phyloP scores from a whole-genome alignment of 2,329 filamentous ascomycete genomes.

The Aspergillus aculeatus region DNA sequence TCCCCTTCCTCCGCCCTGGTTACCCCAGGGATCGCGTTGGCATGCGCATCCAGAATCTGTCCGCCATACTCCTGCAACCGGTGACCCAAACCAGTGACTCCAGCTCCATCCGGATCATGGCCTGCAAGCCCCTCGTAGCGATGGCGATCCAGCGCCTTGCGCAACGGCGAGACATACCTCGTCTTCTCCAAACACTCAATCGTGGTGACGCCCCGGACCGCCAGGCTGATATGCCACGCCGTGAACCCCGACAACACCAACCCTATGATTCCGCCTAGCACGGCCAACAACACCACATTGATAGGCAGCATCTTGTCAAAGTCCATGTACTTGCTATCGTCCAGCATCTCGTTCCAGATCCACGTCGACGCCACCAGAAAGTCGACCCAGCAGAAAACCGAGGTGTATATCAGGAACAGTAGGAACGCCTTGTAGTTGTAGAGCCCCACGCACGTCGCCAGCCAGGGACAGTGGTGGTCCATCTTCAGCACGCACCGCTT shows the following conservation, averaged over 20 bases:
- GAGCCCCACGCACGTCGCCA: conserved; percentile 91
- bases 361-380: conserved; percentile 76
- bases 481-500: conserved; percentile 95
- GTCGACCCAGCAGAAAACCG: conserved; percentile 76
- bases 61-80: conserved; percentile 64
- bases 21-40: conserved; percentile 76
- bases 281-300: conserved; percentile 84
- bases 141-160: conserved; percentile 66
- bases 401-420: conserved; percentile 86
- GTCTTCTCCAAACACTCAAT: conserved; percentile 97
- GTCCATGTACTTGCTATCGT: conserved; percentile 68
- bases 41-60: conserved; percentile 76
- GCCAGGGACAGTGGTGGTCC: conserved; percentile 99
- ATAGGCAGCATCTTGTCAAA: conserved; percentile 68
- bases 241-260: conserved; percentile 88
- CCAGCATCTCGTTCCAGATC: conserved; percentile 81
- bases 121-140: conserved; percentile 53
- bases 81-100: conserved; percentile 33
- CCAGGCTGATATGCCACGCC: conserved; percentile 83
- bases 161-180: conserved; percentile 79
- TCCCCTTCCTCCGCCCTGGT: conserved; percentile 82
- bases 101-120: conserved; percentile 19
- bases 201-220: conserved; percentile 78
- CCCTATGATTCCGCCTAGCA: conserved; percentile 86
- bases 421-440: conserved; percentile 95